phyloP scores from a whole-genome alignment of 495 filamentous ascomycete species.

The Cercophora scortea region DNA sequence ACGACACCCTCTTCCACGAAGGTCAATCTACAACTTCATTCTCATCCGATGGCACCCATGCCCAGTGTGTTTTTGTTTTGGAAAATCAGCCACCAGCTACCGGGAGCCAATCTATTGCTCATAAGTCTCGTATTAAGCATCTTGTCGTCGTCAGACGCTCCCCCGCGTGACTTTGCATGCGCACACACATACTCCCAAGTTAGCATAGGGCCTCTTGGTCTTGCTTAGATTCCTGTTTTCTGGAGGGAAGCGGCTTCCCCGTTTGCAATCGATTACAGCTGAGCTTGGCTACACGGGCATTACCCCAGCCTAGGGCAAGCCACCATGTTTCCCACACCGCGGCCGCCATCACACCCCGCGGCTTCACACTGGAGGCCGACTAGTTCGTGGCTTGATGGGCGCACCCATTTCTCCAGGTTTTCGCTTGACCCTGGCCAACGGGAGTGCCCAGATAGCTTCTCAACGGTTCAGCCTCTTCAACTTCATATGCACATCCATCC shows the following conservation, averaged over 20 bases:
- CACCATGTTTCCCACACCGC: not conserved
- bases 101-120: constrained; percentile 4
- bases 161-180: constrained; percentile 9
- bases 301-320: not conserved
- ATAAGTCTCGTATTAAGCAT: constrained; percentile 9
- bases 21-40: constrained; percentile 4
- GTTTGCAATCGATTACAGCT: not conserved
- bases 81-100: constrained; percentile 6
- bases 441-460: not conserved
- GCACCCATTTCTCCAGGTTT: not conserved
- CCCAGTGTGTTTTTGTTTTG: not conserved
- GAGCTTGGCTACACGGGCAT: not conserved
- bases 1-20: constrained; percentile 5
- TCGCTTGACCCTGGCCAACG: not conserved
- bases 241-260: not conserved
- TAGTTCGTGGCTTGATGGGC: not conserved
- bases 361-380: not conserved
- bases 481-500: not conserved
- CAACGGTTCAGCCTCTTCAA: not conserved
- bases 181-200: constrained; percentile 11
- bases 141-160: constrained; percentile 5
- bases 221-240: not conserved
- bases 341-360: not conserved
- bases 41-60: constrained; percentile 4
- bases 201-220: not conserved